A percentile compares a stretch with the other conserved stretches of the same genome.
Evolutionary conservation across 2,329 filamentous ascomycete species (phyloP).

Genomic region (Calcarisporium arbuscula): DNA sequence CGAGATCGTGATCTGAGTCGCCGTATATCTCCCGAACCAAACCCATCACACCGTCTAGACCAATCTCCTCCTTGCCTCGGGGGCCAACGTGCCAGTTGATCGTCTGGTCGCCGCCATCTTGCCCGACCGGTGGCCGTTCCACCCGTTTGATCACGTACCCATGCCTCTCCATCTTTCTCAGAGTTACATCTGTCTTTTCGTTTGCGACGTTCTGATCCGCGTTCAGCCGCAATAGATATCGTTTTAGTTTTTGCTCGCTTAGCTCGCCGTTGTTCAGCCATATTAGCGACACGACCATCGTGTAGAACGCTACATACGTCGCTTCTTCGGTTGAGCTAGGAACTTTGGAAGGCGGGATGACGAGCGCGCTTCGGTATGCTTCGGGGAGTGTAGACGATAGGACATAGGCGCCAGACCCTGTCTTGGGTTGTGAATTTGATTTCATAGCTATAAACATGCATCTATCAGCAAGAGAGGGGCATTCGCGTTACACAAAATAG

Average conservation of each 20-base stretch:
- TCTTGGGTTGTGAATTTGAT: conserved; percentile 44
- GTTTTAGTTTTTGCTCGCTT: conserved; percentile 69
- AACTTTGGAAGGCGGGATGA: conserved; percentile 62
- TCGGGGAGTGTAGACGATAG: conserved; percentile 67
- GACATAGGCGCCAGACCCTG: conserved; percentile 66
- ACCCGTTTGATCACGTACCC: conserved; percentile 73
- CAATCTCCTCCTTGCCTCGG: conserved; percentile 79
- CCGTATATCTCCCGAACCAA: conserved; percentile 60
- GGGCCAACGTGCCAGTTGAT: conserved; percentile 81
- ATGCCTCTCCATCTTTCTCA: conserved; percentile 71
- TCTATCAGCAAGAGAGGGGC: no score
- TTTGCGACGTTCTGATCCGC: conserved; percentile 67
- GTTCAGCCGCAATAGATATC: conserved; percentile 69
- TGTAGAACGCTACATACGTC: conserved; percentile 77
- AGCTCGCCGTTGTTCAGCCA: conserved; percentile 66
- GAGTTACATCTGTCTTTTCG: conserved; percentile 67
- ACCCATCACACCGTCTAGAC: conserved; percentile 65
- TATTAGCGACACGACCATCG: conserved; percentile 71
- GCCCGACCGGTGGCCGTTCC: conserved; percentile 48
- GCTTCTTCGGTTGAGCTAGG: conserved; percentile 63
- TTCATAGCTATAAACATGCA: conserved; percentile 28
- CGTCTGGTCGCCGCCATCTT: conserved; percentile 67
- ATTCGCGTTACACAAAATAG: no score
- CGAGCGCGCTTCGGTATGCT: conserved; percentile 57
- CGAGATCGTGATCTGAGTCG: conserved; percentile 45